Evolutionary conservation across 352 stramenopile species (phyloP).

Genomic region (Phytophthora colocasiae): DNA sequence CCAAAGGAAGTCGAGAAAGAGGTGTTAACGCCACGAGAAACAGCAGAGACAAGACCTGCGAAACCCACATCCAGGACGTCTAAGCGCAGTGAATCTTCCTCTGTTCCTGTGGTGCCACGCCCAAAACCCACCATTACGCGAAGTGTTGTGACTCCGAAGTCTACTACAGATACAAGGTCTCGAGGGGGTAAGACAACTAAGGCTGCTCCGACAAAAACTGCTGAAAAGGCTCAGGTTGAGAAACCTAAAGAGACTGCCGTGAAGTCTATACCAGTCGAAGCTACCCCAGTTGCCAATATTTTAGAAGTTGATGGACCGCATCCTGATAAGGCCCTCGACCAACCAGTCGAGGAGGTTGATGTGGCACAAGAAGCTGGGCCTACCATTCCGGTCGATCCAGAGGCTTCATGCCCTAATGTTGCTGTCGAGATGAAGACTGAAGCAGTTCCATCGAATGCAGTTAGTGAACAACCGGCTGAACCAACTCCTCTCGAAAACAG

Average conservation of each 20-base stretch:
- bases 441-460: background rate
- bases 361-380: background rate
- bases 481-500: background rate
- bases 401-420: background rate
- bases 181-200: constrained; percentile 23
- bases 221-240: constrained; percentile 3
- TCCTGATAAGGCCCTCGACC: background rate
- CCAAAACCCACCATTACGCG: constrained; percentile 23
- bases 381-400: constrained; percentile 6
- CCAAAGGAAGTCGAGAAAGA: constrained; percentile 19
- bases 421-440: background rate
- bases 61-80: constrained; percentile 14
- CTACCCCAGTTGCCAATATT: background rate
- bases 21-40: constrained; percentile 13
- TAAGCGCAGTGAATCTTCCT: constrained; percentile 18
- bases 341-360: background rate
- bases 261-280: background rate
- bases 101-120: constrained; percentile 10
- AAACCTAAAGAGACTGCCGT: background rate
- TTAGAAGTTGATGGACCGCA: background rate
- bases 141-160: constrained; percentile 10
- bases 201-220: background rate
- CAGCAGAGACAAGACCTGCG: constrained; percentile 14
- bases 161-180: constrained; percentile 10
- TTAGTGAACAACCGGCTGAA: background rate